Evolutionary conservation across 371 early-diverging fungal species (phyloP), one percentile per base, ranked within the genome.

Genomic region (Rhizomucor pusillus): DNA sequence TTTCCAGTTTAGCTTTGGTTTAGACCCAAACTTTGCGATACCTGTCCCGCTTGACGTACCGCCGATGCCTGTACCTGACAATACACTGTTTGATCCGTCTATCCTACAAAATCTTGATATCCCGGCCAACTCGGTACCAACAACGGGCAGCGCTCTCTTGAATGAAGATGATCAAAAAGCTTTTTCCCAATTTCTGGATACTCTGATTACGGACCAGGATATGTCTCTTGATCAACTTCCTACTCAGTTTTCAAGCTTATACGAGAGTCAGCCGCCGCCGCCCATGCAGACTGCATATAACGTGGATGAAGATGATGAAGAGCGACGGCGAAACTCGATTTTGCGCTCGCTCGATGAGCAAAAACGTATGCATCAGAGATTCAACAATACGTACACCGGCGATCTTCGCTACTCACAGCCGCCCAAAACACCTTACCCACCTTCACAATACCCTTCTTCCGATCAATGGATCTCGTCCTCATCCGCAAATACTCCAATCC

Each of bases 1-100:
- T 24, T 78, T 78, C 43, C 66, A 73, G 50, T 73, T 73, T 50
- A 75, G 69, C 39, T 61, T 78, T 60, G 79, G 71, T 40, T 63
- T 78, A 29, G 77, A 71, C 40, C 77, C 77, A 43, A 62, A 63
- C 14, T 70, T 77, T 56, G 63, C 73, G 24, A 73, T 77, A 49
- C 77, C 77, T 25, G 59, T 77, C 40, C 73, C 69, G 24, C 45
- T 73, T 18, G 73, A 78, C 50, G 60, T 71, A 39, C 62, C 68
- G 24, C 63, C 74, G 33, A 45, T 65, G 33, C 56, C 58, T 10
- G 41, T 51, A 25, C 22, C 60, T 57, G 25, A 52, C 14, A 41
- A 56, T 22, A n/a, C 36, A 12, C 40, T 55, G 13, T 23, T 47
- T 39, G 52, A 54, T 40, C 46, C 54, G 18, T 54, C 55, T 49